Evolutionary conservation across 2,329 filamentous ascomycete genomes (phyloP), one percentile per base, ranked within the genome.

Genomic region (Epichloe glyceriae): DNA sequence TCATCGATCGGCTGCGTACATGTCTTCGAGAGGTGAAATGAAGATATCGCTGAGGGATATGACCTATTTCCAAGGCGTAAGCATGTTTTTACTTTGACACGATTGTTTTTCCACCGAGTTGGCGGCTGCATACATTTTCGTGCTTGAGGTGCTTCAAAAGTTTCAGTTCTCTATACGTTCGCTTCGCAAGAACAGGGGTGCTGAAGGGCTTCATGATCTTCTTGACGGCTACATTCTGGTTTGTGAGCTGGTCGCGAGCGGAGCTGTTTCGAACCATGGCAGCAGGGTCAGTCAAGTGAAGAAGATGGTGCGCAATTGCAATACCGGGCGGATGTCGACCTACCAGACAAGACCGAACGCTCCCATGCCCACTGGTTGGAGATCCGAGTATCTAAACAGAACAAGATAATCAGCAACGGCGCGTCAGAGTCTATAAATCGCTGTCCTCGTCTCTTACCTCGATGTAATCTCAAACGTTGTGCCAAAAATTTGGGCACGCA

Each of bases 161-260:
- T 76, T 97, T 98, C 66, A 98, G 74, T 70, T 98, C 93, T 64
- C 93, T 84, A 70, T 98, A 98, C 58, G 93, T 98, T 66, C 93
- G 82, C 76, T 98, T 98, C 53, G 93, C 93, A 46, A 98, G 78
- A 53, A 98, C 93, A 1, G 93, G 90, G n/a, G 93, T 98, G 77
- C 90, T 96, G 73, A 98, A 98, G 10, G 93, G 93, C 76, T 97
- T 98, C 91, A 98, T 97, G 66, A 98, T 98, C 81, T 98, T 98
- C 80, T 98, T 98, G 67, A 98, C 90, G 53, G 93, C 93, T 55
- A 98, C 93, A 70, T 90, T 89, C 70, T 96, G 90, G 67, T 81
- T 87, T 54, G 93, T 97, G 70, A 98, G 88, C 74, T 97, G 90
- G 70, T 98, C 93, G 72, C 89, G 91, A 52, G 93, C 93, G 57